Conservation (phyloP, 352 stramenopile species). For the Globisporangium acanthophoron region DNA sequence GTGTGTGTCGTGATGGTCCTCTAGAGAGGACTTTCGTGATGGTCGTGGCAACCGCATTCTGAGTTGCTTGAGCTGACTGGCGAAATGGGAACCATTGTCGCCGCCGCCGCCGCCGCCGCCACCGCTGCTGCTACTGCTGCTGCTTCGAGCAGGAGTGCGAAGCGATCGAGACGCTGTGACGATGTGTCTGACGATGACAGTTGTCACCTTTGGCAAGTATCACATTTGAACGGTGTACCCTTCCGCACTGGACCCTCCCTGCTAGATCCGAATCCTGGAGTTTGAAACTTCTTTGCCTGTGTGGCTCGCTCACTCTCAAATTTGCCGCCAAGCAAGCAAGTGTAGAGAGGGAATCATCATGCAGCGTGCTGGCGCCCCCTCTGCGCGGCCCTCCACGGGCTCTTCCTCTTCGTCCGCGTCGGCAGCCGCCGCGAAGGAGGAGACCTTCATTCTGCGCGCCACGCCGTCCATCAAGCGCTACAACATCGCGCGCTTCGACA, state of each 20-base stretch:
- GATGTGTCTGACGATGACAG: no score
- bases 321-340: no score
- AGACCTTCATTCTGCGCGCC: slow-evolving; percentile 74
- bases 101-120: no score
- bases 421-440: slow-evolving; percentile 21
- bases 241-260: no score
- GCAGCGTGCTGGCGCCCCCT: neutral
- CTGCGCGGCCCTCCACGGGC: neutral
- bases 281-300: no score
- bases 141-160: slow-evolving; percentile 23
- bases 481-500: slow-evolving; percentile 82
- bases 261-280: slow-evolving; percentile 1
- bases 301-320: no score
- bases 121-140: no score
- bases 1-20: neutral
- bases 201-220: no score
- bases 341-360: neutral
- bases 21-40: neutral
- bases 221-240: no score
- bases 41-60: no score
- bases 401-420: neutral
- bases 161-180: slow-evolving; percentile 21
- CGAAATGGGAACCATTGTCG: neutral
- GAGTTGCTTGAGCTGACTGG: neutral
- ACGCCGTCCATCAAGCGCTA: slow-evolving; percentile 87